Conservation (phyloP, 1,284 basidiomycete species). For the Coniferiporia weirii region DNA sequence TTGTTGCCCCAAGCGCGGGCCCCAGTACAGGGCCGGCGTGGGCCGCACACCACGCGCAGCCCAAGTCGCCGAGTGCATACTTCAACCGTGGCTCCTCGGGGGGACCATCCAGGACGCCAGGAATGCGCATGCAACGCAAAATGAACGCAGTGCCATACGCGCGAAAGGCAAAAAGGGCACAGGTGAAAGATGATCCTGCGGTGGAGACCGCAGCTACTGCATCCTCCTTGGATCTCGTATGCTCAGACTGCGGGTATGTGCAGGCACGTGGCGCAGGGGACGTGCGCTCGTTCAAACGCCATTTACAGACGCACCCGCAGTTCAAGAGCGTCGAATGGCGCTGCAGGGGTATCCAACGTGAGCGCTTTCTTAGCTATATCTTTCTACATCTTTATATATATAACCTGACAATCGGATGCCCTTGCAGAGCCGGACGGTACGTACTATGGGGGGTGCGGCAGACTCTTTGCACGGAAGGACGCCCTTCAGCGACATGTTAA, state of each 20-base stretch:
- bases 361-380: neutral
- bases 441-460: constrained; percentile 2
- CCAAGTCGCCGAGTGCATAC: neutral
- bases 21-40: neutral
- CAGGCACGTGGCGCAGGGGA: constrained; percentile 2
- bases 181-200: neutral
- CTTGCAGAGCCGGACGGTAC: constrained; percentile 4
- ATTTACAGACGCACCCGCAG: constrained; percentile 9
- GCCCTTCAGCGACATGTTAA: constrained; percentile 7
- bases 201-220: neutral
- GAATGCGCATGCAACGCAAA: neutral
- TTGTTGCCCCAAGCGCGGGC: neutral
- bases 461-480: constrained; percentile 6
- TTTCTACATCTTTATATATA: neutral
- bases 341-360: constrained; percentile 5
- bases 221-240: neutral
- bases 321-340: constrained; percentile 6
- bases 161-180: neutral
- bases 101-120: neutral
- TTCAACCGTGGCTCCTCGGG: neutral
- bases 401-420: neutral
- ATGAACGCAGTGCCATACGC: neutral
- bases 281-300: constrained; percentile 9
- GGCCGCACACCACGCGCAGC: neutral
- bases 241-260: constrained; percentile 2